Evolutionary conservation across 495 filamentous ascomycete species (phyloP).

Genomic region (Cudoniella acicularis): DNA sequence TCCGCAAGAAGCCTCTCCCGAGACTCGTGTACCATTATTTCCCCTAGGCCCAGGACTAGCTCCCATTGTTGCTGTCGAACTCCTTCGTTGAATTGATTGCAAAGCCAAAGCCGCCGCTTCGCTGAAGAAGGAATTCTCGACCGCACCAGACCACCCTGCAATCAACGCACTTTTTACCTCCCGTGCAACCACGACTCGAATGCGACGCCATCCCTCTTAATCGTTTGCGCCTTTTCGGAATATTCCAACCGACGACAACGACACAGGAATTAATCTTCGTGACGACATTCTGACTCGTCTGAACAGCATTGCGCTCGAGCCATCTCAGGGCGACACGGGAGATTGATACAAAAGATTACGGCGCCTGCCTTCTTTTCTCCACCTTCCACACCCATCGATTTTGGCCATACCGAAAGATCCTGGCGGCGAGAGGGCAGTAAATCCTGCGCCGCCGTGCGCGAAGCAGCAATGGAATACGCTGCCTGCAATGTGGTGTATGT

Average conservation of each 20-base stretch:
- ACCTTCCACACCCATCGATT: neutral
- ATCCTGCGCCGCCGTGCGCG: conserved; percentile 18
- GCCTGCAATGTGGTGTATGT: conserved; percentile 81
- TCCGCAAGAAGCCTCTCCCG: neutral
- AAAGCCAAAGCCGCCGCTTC: neutral
- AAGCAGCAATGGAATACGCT: conserved; percentile 58
- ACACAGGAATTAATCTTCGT: conserved; percentile 9
- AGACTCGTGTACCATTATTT: neutral
- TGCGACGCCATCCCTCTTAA: neutral
- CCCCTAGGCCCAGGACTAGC: neutral
- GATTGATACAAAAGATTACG: neutral
- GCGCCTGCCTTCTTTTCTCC: neutral
- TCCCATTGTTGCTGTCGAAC: neutral
- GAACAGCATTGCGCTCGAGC: conserved; percentile 22
- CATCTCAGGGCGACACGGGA: conserved; percentile 17
- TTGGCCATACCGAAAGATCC: neutral
- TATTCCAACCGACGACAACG: neutral
- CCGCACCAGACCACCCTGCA: neutral
- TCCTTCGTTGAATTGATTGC: conserved; percentile 1
- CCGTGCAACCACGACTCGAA: neutral
- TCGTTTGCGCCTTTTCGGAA: neutral
- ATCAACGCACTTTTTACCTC: neutral
- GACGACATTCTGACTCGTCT: conserved; percentile 15
- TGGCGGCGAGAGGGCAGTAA: conserved; percentile 11
- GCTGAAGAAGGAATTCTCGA: neutral